Evolutionary conservation across 768 basidiomycete genomes (phyloP), one percentile per base, ranked within the genome.

Genomic region (Mycena rosella): DNA sequence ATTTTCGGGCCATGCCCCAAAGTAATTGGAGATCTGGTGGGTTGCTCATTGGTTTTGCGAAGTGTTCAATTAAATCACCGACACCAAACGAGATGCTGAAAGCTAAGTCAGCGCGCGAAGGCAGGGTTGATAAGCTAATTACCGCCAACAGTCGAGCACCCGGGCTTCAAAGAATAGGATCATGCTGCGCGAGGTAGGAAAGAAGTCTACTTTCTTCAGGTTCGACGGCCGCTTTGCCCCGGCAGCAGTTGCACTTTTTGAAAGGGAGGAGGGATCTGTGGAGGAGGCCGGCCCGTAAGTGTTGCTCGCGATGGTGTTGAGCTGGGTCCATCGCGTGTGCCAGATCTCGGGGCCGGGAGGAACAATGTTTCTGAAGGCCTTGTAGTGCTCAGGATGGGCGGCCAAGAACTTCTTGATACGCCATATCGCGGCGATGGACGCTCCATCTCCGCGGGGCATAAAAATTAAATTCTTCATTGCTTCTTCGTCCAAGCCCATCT

Each of bases 131-230:
- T n/a, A n/a, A n/a, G n/a, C n/a, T n/a, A n/a, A n/a, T 0, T 34
- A 67, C 65, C 59, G 59, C 65, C 65, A 67, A 24, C 51, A 48
- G 32, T 67, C 65, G 1, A 67, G 24, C 0, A 67, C 59, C 17
- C 62, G 74, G 3, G 72, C 71, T 47, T 75, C 74, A 59, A 67
- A 75, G 53, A 73, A 64, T 20, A 73, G 54, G 3, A 32, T 70
- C 68, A 75, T 70, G 51, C 74, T 75, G 34, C 74, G 61, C n/a
- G 71, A 71, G 0, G 71, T 75, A 36, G 63, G 75, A 52, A 60
- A 73, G 54, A 68, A 77, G 52, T 73, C 68, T 51, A 69, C 74
- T n/a, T 69, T 76, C 55, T 68, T 73, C 63, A 71, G 59, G 38
- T 75, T 66, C 0, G 40, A 44, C 18, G 74, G 72, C 2, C 63